Percentiles rank a stretch among this genome's conserved stretches.
phyloP scores from a whole-genome alignment of 2,329 filamentous ascomycete genomes.

The Fusarium fracticaudum region DNA sequence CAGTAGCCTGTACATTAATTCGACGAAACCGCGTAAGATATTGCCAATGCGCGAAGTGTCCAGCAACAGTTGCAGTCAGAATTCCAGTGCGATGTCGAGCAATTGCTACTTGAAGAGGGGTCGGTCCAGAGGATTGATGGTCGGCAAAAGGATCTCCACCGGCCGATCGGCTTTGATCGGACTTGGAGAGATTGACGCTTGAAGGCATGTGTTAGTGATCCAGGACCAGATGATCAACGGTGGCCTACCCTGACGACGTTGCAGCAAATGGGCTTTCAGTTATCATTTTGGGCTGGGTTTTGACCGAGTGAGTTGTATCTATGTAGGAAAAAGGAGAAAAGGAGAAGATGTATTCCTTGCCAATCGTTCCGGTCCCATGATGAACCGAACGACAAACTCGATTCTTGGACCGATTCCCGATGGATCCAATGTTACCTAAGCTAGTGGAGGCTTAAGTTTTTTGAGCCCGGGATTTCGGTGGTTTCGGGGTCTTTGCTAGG shows the following conservation, averaged over 20 bases:
- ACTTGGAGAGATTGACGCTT: conserved; percentile 32
- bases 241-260: conserved; percentile 26
- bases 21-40: conserved; percentile 35
- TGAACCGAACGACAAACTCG: conserved; percentile 7
- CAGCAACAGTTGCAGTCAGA: conserved; percentile 36
- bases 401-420: background rate
- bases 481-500: conserved; percentile 12
- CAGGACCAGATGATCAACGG: conserved; percentile 8
- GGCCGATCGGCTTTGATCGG: conserved; percentile 40
- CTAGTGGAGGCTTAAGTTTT: conserved; percentile 23
- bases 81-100: conserved; percentile 37
- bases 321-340: background rate
- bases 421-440: conserved; percentile 34
- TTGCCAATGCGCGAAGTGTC: conserved; percentile 42
- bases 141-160: conserved; percentile 40
- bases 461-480: conserved; percentile 1
- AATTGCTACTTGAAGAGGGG: conserved; percentile 40
- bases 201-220: conserved; percentile 31
- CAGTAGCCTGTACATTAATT: conserved; percentile 29
- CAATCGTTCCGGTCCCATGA: conserved; percentile 11
- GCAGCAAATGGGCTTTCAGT: conserved; percentile 12
- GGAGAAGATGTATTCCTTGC: conserved; percentile 1
- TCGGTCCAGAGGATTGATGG: conserved; percentile 39
- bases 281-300: conserved; percentile 7
- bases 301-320: background rate